Conservation (phyloP, 768 basidiomycete genomes). For the Auriscalpium orientale region DNA sequence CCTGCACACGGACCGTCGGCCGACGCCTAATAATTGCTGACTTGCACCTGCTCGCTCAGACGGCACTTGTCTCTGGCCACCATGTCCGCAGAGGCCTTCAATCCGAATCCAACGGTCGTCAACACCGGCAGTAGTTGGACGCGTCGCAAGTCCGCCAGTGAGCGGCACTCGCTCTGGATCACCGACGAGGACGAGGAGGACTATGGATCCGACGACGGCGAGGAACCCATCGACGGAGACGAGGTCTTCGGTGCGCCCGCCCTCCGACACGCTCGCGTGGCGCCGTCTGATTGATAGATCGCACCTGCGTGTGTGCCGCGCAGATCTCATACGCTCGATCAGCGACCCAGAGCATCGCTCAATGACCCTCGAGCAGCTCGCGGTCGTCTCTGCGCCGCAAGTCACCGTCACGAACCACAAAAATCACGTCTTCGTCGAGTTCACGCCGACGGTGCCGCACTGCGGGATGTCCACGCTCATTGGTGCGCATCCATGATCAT, state of each 20-base stretch:
- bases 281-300: neutral
- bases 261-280: neutral
- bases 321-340: slow-evolving; percentile 88
- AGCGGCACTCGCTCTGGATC: slow-evolving; percentile 55
- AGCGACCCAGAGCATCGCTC: slow-evolving; percentile 94
- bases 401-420: slow-evolving; percentile 43
- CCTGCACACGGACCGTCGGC: no score
- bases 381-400: slow-evolving; percentile 89
- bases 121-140: slow-evolving; percentile 40
- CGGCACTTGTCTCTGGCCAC: neutral
- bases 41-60: no score
- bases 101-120: slow-evolving; percentile 87
- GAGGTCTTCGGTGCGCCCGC: slow-evolving; percentile 76
- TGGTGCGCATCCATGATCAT: slow-evolving; percentile 40
- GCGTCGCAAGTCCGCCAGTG: slow-evolving; percentile 29
- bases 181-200: slow-evolving; percentile 24
- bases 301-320: neutral
- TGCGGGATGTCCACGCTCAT: slow-evolving; percentile 97
- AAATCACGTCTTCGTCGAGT: slow-evolving; percentile 80
- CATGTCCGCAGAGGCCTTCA: slow-evolving; percentile 45
- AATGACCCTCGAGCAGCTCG: slow-evolving; percentile 84
- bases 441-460: slow-evolving; percentile 96
- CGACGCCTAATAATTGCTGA: no score
- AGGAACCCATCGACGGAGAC: slow-evolving; percentile 78
- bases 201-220: slow-evolving; percentile 20